phyloP scores from a whole-genome alignment of 495 filamentous ascomycete species.

The Stereocaulon alpinum region DNA sequence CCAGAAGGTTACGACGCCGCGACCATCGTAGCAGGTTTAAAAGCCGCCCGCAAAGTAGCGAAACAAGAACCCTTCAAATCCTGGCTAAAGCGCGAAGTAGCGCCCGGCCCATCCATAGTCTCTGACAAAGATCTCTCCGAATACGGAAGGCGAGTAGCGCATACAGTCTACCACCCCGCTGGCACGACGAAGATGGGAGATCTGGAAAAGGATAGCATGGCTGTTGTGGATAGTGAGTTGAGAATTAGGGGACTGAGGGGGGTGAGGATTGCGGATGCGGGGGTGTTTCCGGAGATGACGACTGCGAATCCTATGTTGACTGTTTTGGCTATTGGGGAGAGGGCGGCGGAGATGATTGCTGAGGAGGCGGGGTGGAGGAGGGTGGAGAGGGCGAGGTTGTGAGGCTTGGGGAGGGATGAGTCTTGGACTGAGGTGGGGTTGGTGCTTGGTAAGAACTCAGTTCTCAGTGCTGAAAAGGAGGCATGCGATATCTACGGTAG shows the following conservation, averaged over 20 bases:
- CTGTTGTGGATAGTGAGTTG: constrained; percentile 49
- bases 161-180: constrained; percentile 80
- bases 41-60: constrained; percentile 60
- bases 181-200: constrained; percentile 85
- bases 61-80: constrained; percentile 60
- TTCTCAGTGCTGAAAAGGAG: too few relatives aligned
- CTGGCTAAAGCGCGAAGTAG: constrained; percentile 73
- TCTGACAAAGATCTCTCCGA: constrained; percentile 63
- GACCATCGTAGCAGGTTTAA: constrained; percentile 68
- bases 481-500: too few relatives aligned
- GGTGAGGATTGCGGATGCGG: constrained; percentile 55
- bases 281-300: constrained; percentile 59
- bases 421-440: too few relatives aligned
- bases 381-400: constrained; percentile 27
- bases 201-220: constrained; percentile 48
- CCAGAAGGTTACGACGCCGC: constrained; percentile 73
- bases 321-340: constrained; percentile 53
- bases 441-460: too few relatives aligned
- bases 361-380: constrained; percentile 50
- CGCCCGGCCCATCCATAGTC: constrained; percentile 57
- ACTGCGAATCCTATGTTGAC: constrained; percentile 60
- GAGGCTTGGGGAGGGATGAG: neutral
- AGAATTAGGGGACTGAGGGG: constrained; percentile 47
- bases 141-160: constrained; percentile 63
- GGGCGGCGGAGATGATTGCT: constrained; percentile 54